Evolutionary conservation across 176 grass and related monocot species (phyloP).

Genomic region (Puya raimondii): DNA sequence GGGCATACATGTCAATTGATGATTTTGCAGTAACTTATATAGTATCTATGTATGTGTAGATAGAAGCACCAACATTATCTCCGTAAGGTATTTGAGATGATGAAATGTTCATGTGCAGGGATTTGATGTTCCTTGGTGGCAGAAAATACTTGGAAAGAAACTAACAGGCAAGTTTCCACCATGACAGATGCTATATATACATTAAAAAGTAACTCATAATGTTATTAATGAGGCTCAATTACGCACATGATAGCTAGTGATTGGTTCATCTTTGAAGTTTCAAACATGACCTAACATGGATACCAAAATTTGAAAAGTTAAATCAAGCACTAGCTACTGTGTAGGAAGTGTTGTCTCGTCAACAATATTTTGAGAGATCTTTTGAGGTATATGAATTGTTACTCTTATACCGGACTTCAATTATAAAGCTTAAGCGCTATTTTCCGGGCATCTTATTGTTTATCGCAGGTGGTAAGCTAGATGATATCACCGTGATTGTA

Average conservation of each 20-base stretch:
- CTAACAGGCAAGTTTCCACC: conserved; percentile 39
- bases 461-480: conserved; percentile 76
- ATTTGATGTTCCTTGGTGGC: conserved; percentile 72
- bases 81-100: background rate
- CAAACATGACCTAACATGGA: too few relatives aligned
- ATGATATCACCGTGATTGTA: conserved; percentile 83
- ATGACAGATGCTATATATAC: background rate
- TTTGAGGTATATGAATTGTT: background rate
- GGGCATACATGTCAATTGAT: background rate
- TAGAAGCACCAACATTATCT: background rate
- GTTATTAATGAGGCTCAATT: too few relatives aligned
- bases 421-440: background rate
- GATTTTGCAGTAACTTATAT: conserved; percentile 1
- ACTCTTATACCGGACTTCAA: background rate
- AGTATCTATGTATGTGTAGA: too few relatives aligned
- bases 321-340: too few relatives aligned
- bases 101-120: conserved; percentile 43
- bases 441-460: conserved; percentile 7
- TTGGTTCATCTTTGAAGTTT: background rate
- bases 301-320: too few relatives aligned
- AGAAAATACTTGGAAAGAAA: conserved; percentile 80
- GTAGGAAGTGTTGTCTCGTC: too few relatives aligned
- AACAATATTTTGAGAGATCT: too few relatives aligned
- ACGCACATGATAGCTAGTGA: background rate
- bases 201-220: background rate